Percentiles rank a stretch among this genome's conserved stretches.
Conservation (phyloP, 2,329 filamentous ascomycete genomes). For the Aspergillus sp. region DNA sequence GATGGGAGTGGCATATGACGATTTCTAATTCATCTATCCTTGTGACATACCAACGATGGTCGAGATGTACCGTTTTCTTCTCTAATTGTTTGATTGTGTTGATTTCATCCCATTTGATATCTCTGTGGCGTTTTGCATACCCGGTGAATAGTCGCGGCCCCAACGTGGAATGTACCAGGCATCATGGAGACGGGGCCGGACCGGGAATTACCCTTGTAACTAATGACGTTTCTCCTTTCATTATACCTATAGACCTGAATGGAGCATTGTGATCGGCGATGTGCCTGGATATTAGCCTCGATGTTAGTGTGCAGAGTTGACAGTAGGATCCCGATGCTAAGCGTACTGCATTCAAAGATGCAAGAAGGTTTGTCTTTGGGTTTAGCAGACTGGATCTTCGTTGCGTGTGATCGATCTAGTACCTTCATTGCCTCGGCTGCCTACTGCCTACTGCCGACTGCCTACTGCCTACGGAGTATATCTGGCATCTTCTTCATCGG, state of each 20-base stretch:
- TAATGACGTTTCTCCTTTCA: constrained; percentile 7
- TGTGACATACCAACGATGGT: constrained; percentile 17
- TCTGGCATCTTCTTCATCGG: too few relatives aligned
- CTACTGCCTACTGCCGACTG: too few relatives aligned
- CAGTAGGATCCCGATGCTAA: too few relatives aligned
- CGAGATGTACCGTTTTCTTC: constrained; percentile 14
- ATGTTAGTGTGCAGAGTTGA: too few relatives aligned
- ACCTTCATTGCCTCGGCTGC: too few relatives aligned
- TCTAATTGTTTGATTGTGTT: constrained; percentile 1
- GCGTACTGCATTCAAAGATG: too few relatives aligned
- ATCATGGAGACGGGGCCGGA: constrained; percentile 1
- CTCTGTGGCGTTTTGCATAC: constrained; percentile 21
- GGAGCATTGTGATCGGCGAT: background rate
- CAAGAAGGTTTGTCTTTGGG: too few relatives aligned
- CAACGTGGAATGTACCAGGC: constrained; percentile 8
- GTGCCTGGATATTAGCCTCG: background rate
- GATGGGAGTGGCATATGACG: constrained; percentile 23
- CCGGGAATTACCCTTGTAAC: constrained; percentile 2
- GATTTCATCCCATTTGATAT: constrained; percentile 2
- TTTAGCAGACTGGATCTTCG: too few relatives aligned
- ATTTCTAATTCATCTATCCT: constrained; percentile 20
- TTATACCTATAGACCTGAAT: constrained; percentile 10
- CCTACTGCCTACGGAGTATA: too few relatives aligned
- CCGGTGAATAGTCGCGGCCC: constrained; percentile 15
- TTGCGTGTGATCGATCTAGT: too few relatives aligned